phyloP scores from a whole-genome alignment of 1,139 yeast species.

The Diutina scorzettiae region DNA sequence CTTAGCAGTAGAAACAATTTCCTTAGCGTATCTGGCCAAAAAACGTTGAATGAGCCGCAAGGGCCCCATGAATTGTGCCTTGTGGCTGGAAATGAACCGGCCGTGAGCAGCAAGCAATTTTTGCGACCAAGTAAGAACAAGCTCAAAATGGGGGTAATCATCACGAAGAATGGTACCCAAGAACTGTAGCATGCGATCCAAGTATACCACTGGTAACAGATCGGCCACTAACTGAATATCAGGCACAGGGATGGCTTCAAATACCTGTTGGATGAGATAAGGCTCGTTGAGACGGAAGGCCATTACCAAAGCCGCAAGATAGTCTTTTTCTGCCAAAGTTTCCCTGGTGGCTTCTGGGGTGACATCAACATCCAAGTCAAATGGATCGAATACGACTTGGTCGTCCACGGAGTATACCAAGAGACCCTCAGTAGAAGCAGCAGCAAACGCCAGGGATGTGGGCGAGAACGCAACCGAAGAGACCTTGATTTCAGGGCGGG shows the following conservation, averaged over 20 bases:
- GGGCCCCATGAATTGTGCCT: slow-evolving; percentile 53
- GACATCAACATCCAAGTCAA: slow-evolving; percentile 85
- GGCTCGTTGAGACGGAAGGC: slow-evolving; percentile 84
- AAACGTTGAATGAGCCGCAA: slow-evolving; percentile 68
- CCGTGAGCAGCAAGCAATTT: slow-evolving; percentile 66
- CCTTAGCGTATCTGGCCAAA: slow-evolving; percentile 63
- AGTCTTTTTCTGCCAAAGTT: slow-evolving; percentile 54
- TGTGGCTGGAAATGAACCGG: slow-evolving; percentile 49
- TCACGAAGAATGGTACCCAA: slow-evolving; percentile 61
- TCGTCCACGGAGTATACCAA: slow-evolving; percentile 73
- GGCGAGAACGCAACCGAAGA: slow-evolving; percentile 77
- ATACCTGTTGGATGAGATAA: slow-evolving; percentile 59
- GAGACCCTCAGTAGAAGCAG: slow-evolving; percentile 92
- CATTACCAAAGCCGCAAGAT: slow-evolving; percentile 77
- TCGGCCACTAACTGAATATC: slow-evolving; percentile 57
- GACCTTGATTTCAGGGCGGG: slow-evolving; percentile 73
- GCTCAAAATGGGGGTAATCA: slow-evolving; percentile 73
- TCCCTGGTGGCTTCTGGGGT: slow-evolving; percentile 70
- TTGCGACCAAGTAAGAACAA: slow-evolving; percentile 71
- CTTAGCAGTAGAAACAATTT: slow-evolving; percentile 44
- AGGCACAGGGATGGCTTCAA: slow-evolving; percentile 63
- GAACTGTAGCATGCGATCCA: slow-evolving; percentile 54
- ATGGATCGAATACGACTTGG: slow-evolving; percentile 76
- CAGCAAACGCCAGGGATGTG: slow-evolving; percentile 83
- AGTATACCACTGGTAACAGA: slow-evolving; percentile 67